A percentile compares a stretch with the other conserved stretches of the same genome.
Evolutionary conservation across 2,329 filamentous ascomycete species (phyloP).

Genomic region (Blastomyces emzantsi): DNA sequence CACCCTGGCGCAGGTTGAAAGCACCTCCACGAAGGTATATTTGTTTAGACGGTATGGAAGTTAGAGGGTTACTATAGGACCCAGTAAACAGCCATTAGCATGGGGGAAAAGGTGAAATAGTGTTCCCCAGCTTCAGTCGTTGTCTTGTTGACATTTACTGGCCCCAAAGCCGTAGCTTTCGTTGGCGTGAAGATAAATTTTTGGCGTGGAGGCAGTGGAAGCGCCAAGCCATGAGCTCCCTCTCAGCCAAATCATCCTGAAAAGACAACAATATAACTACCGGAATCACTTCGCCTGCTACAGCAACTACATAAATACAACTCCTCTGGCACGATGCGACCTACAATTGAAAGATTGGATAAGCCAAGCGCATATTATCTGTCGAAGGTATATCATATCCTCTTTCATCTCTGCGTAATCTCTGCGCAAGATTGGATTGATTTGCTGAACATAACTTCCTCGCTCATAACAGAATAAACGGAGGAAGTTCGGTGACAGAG

Average conservation of each 20-base stretch:
- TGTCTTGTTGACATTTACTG: neutral
- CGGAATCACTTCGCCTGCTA: neutral
- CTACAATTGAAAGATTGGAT: slow-evolving; percentile 84
- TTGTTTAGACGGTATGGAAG: neutral
- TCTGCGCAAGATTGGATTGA: neutral
- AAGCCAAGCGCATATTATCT: slow-evolving; percentile 90
- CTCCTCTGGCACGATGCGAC: slow-evolving; percentile 21
- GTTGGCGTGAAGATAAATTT: slow-evolving; percentile 1
- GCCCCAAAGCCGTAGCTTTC: neutral
- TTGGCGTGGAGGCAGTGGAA: neutral
- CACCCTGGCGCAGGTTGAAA: neutral
- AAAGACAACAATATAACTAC: neutral
- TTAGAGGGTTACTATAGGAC: neutral
- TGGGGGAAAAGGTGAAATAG: neutral
- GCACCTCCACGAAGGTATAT: neutral
- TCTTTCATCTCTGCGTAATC: slow-evolving; percentile 6
- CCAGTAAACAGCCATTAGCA: neutral
- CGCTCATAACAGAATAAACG: slow-evolving; percentile 55
- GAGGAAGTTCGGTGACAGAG: slow-evolving; percentile 51
- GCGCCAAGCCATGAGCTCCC: slow-evolving; percentile 8
- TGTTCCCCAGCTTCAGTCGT: neutral
- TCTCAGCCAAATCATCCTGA: neutral
- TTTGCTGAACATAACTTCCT: neutral
- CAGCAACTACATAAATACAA: neutral
- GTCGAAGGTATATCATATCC: slow-evolving; percentile 53